Base-by-base conservation (phyloP, 805 yeast species). In the Cyberlindnera maclurae region DNA sequence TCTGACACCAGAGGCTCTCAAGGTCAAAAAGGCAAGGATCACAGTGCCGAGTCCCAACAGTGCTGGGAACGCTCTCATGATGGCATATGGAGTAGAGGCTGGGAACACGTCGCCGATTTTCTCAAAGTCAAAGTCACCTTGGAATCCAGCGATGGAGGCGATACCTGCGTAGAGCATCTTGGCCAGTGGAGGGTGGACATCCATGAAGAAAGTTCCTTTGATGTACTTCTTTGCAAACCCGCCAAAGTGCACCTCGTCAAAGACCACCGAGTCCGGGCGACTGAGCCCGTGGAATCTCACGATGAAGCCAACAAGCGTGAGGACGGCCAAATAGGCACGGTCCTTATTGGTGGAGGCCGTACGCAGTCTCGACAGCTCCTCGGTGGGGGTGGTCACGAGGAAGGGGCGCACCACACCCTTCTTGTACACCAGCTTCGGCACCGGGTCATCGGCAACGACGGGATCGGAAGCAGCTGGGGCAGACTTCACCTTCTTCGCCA, bases 181-280 rank as follows among this genome's bases (percentile, higher is more conserved):
- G 29, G 84, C 82, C 49, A 84, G 67, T 4, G 95, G 95, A 8
- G 95, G 94, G 55, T 82, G 84, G 32, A 77, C 81, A 57, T 80
- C 89, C 73, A 82, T 70, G 60, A 82, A 82, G 54, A 68, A 82
- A 13, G 60, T 60, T 15, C 86, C 84, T 38, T 64, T 60, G 38
- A 79, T 70, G 64, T 88, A 93, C 61, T 84, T 79, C 42, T 81
- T 72, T 26, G 96, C 95, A 64, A 90, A 93, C n/a, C 94, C 94
- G 40, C 98, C 98, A 54, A 93, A 93, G 62, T 85, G 95, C 30
- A 84, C 93, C 60, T 90, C 98, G 60, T 88, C 96, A 49, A 85
- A 85, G 11, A 90, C 95, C 28, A 88, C 94, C 22, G 89, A 77
- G 51, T 77, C 63, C 29, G 99, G 99, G 45, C 64, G 55, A 20